These are phyloP conservation scores for Amanita rimosa DNA, from an alignment of 768 basidiomycete genomes.

Conservation along the genomic window DNA sequence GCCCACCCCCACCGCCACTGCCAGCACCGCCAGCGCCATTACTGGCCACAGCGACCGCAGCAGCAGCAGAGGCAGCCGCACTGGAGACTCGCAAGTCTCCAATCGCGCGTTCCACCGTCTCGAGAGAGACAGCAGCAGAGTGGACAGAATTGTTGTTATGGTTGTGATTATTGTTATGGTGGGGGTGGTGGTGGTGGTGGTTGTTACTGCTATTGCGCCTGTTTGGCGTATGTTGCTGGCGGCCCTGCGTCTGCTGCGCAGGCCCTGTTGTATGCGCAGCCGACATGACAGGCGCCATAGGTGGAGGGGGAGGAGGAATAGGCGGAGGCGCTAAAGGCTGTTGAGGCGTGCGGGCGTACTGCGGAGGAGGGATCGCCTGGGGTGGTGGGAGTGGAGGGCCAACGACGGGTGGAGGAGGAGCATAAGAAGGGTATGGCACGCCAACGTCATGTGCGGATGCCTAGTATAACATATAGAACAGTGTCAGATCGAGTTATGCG, in stretches of 20 bases:
- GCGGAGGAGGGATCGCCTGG: constrained; percentile 16
- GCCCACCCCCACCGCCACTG: constrained; percentile 7
- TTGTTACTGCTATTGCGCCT: constrained; percentile 14
- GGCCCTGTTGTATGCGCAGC: neutral
- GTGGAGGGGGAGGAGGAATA: neutral
- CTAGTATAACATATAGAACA: constrained; percentile 14
- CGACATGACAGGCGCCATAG: neutral
- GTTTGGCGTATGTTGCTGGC: constrained; percentile 7
- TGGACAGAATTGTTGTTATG: constrained; percentile 53
- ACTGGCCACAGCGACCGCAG: neutral
- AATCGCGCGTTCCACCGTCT: constrained; percentile 49
- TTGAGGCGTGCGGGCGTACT: constrained; percentile 6
- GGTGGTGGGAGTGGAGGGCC: constrained; percentile 15
- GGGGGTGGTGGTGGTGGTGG: no score
- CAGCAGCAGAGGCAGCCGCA: constrained; percentile 2
- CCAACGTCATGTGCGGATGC: constrained; percentile 36
- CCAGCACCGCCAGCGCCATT: constrained; percentile 8
- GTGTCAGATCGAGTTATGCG: neutral
- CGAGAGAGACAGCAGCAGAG: constrained; percentile 63
- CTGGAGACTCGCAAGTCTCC: constrained; percentile 38
- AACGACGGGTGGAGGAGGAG: constrained; percentile 13
- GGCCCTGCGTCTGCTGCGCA: constrained; percentile 13
- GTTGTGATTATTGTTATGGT: no score
- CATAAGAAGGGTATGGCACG: constrained; percentile 10
- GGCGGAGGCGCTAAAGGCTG: neutral